Evolutionary conservation across 495 filamentous ascomycete genomes (phyloP).

Genomic region (Letharia columbiana): DNA sequence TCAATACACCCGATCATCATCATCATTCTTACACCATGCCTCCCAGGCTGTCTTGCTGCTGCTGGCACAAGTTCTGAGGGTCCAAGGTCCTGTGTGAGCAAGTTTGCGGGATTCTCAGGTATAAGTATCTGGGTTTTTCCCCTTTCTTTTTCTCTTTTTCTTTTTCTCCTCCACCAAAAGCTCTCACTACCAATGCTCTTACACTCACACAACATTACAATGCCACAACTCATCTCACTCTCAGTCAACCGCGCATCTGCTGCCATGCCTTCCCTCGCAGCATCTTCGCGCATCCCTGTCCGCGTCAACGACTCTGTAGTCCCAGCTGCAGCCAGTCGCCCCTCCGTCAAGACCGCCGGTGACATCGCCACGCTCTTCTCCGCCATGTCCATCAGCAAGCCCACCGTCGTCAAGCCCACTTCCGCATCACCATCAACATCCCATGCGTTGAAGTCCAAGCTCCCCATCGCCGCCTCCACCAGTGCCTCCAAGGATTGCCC

Average conservation of each 20-base stretch:
- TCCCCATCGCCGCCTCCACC: neutral
- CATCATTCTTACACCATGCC: neutral
- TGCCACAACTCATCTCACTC: neutral
- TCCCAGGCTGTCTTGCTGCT: neutral
- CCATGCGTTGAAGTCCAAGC: neutral
- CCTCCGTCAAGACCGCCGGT: neutral
- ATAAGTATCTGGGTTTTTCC: neutral
- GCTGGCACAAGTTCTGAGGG: neutral
- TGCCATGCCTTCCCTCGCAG: neutral
- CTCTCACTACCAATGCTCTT: neutral
- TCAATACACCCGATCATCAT: neutral
- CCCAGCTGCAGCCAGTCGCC: neutral
- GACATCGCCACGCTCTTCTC: neutral
- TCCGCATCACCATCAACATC: neutral
- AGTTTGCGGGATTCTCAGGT: neutral
- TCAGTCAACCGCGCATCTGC: neutral
- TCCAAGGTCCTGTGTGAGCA: neutral
- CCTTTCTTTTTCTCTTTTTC: neutral
- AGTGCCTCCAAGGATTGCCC: neutral
- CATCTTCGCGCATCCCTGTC: neutral
- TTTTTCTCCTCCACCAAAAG: neutral
- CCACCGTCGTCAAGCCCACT: neutral
- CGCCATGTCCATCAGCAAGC: neutral
- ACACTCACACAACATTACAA: neutral
- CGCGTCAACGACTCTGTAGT: neutral